A percentile compares a stretch with the other conserved stretches of the same genome.
Evolutionary conservation across 2,329 filamentous ascomycete species (phyloP).

Genomic region (Ophiostoma montium): DNA sequence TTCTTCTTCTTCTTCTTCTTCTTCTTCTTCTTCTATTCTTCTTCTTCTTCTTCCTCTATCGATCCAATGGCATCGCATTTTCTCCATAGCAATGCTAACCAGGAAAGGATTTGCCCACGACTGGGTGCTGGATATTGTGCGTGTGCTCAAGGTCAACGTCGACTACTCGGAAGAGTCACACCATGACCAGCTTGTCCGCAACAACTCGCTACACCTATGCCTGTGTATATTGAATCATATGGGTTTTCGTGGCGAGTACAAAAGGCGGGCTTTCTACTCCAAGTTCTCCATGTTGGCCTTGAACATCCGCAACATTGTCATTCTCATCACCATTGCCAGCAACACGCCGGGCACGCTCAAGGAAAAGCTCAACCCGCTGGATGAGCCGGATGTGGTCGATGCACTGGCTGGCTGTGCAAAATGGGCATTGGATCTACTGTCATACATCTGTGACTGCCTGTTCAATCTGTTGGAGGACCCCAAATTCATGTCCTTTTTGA

Average conservation of each 20-base stretch:
- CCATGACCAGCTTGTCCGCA: conserved; percentile 59
- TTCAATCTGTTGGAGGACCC: conserved; percentile 40
- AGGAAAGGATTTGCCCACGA: conserved; percentile 41
- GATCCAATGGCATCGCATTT: too few relatives aligned
- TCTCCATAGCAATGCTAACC: background rate
- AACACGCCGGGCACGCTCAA: conserved; percentile 39
- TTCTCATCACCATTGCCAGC: conserved; percentile 50
- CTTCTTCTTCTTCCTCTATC: too few relatives aligned
- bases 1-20: too few relatives aligned
- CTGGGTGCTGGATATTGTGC: conserved; percentile 53
- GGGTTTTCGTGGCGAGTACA: conserved; percentile 52
- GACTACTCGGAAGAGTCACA: conserved; percentile 70
- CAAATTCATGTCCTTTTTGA: conserved; percentile 36
- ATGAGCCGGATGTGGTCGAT: conserved; percentile 62
- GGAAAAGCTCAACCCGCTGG: conserved; percentile 42
- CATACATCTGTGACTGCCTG: conserved; percentile 46
- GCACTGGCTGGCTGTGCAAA: conserved; percentile 59
- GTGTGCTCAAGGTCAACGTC: conserved; percentile 55
- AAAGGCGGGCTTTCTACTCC: conserved; percentile 48
- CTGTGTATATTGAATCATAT: conserved; percentile 69
- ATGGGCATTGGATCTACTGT: conserved; percentile 62
- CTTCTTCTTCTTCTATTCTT: too few relatives aligned
- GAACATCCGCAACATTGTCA: conserved; percentile 57
- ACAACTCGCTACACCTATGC: conserved; percentile 57
- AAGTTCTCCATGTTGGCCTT: conserved; percentile 64